A percentile compares a stretch with the other conserved stretches of the same genome.
phyloP scores from a whole-genome alignment of 2,329 filamentous ascomycete species.

The Fusarium sp. region DNA sequence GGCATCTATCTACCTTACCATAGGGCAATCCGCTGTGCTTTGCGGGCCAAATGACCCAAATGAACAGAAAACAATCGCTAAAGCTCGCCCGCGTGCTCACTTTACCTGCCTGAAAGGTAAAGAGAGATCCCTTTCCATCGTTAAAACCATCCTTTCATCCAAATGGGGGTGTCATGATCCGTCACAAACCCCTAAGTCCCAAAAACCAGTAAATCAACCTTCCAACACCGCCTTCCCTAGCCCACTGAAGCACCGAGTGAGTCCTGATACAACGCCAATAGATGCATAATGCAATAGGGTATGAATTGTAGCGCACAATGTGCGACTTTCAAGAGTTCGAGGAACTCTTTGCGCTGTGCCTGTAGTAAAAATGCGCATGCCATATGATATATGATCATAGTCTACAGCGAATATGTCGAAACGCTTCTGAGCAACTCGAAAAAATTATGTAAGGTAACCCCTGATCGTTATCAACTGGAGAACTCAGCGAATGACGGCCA shows the following conservation, averaged over 20 bases:
- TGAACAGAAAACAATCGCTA: conserved; percentile 30
- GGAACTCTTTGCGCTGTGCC: conserved; percentile 8
- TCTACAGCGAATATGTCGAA: neutral
- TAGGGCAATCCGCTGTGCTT: conserved; percentile 7
- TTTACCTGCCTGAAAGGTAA: conserved; percentile 15
- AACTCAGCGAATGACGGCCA: conserved; percentile 79
- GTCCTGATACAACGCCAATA: conserved; percentile 43
- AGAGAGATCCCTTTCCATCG: conserved; percentile 8
- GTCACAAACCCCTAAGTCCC: conserved; percentile 19
- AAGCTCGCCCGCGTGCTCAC: conserved; percentile 17
- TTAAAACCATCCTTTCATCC: conserved; percentile 32
- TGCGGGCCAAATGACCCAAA: conserved; percentile 3
- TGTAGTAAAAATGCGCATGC: conserved; percentile 1
- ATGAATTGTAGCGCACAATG: conserved; percentile 37
- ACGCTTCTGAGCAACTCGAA: neutral
- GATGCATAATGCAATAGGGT: conserved; percentile 44
- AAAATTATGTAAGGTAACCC: neutral
- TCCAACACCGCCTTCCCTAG: conserved; percentile 36
- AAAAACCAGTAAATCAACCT: conserved; percentile 37
- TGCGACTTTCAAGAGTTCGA: conserved; percentile 24
- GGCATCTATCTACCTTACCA: conserved; percentile 12
- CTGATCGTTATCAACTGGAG: neutral
- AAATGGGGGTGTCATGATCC: conserved; percentile 22
- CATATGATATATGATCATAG: neutral
- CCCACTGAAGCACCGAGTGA: conserved; percentile 37